These are phyloP conservation scores for Penicillium sp. DNA, from an alignment of 2,329 filamentous ascomycete species.

Conservation along the genomic window DNA sequence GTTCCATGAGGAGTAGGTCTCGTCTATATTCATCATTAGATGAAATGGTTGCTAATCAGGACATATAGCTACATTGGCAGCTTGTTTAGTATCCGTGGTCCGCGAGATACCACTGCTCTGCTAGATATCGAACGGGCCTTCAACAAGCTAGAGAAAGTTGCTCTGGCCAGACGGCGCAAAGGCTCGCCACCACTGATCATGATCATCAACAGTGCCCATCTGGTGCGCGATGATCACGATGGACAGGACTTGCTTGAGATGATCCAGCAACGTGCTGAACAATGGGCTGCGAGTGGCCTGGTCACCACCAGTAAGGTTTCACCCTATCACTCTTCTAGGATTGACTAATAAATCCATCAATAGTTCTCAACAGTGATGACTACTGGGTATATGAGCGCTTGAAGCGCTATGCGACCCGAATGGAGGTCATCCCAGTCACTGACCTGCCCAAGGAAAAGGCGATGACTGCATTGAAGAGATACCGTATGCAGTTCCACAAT, in stretches of 20 bases:
- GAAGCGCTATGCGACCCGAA: conserved; percentile 84
- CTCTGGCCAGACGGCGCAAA: conserved; percentile 57
- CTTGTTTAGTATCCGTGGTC: conserved; percentile 89
- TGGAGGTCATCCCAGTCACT: conserved; percentile 83
- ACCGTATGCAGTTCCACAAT: conserved; percentile 70
- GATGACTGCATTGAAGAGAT: conserved; percentile 67
- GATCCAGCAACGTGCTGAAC: conserved; percentile 89
- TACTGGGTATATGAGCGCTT: conserved; percentile 97
- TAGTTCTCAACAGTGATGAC: conserved; percentile 93
- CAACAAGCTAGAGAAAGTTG: conserved; percentile 97
- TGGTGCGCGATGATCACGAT: conserved; percentile 84
- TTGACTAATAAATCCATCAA: background rate
- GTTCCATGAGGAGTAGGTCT: conserved; percentile 82
- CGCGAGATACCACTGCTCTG: conserved; percentile 82
- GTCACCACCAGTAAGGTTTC: conserved; percentile 58
- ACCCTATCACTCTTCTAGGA: background rate
- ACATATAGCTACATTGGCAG: conserved; percentile 62
- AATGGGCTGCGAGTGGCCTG: conserved; percentile 88
- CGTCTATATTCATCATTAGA: background rate
- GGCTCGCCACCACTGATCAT: conserved; percentile 70
- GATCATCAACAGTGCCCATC: conserved; percentile 89
- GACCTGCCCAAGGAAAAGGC: conserved; percentile 77
- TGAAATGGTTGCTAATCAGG: conserved; percentile 9
- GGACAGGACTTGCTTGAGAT: conserved; percentile 91
- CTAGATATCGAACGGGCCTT: conserved; percentile 94